These are phyloP conservation scores for Coemansia sp. DNA, from an alignment of 192 early-diverging fungal genomes.

Conservation along the genomic window DNA sequence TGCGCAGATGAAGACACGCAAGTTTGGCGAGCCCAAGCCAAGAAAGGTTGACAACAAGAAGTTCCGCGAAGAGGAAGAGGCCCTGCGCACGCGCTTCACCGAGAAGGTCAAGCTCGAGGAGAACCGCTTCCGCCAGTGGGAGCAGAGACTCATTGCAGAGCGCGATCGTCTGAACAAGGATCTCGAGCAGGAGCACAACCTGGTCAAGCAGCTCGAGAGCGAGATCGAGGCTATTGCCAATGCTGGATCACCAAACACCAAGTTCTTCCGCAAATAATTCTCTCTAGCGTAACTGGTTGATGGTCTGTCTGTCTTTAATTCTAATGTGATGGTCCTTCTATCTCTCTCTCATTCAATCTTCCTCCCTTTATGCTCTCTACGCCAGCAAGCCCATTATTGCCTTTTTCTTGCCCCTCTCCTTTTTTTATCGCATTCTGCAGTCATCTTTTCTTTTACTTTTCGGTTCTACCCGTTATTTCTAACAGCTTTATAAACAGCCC, in stretches of 20 bases:
- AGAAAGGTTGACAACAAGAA: conserved; percentile 84
- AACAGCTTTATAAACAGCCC: too few relatives aligned
- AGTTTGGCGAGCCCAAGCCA: conserved; percentile 81
- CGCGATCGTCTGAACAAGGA: conserved; percentile 99
- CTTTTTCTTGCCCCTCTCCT: conserved; percentile 7
- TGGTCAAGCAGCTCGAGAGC: conserved; percentile 91
- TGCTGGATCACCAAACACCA: conserved; percentile 50
- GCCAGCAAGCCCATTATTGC: neutral
- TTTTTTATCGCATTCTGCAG: conserved; percentile 15
- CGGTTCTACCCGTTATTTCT: too few relatives aligned
- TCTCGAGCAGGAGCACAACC: conserved; percentile 90
- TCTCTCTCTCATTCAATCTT: neutral
- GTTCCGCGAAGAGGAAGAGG: conserved; percentile 99
- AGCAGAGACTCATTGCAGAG: conserved; percentile 91
- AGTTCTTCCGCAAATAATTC: conserved; percentile 57
- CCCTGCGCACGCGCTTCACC: conserved; percentile 92
- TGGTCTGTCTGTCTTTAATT: neutral
- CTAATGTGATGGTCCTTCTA: conserved; percentile 2
- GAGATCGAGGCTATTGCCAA: conserved; percentile 64
- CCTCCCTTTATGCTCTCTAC: neutral
- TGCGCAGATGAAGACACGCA: conserved; percentile 85
- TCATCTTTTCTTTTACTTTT: neutral
- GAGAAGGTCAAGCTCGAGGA: conserved; percentile 98
- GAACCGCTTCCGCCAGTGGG: conserved; percentile 98
- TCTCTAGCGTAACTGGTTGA: neutral